Conservation (phyloP, 2,329 filamentous ascomycete species). For the Sporothrix sp. region DNA sequence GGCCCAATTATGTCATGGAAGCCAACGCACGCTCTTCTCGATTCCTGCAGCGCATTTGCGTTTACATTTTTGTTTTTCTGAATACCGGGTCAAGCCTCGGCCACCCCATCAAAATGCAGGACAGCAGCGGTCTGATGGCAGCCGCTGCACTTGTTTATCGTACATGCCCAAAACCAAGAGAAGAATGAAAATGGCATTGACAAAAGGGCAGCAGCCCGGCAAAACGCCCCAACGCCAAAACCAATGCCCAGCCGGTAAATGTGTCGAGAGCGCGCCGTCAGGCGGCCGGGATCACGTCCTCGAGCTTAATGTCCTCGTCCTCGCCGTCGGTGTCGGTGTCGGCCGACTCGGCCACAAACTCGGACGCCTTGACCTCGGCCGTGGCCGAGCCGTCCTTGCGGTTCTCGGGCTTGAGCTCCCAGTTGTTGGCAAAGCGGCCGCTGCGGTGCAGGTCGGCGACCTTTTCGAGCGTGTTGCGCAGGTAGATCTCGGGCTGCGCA, state of each 20-base stretch:
- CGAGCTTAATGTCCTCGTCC: conserved; percentile 63
- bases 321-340: conserved; percentile 50
- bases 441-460: conserved; percentile 75
- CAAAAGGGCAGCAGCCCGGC: not conserved
- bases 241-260: too few relatives aligned
- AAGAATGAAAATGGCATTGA: not conserved
- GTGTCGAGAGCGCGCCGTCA: too few relatives aligned
- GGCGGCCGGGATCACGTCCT: conserved; percentile 50
- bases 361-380: conserved; percentile 41
- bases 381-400: conserved; percentile 40
- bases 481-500: conserved; percentile 84
- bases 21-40: not conserved
- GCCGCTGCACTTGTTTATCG: not conserved
- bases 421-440: conserved; percentile 76
- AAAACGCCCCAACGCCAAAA: too few relatives aligned
- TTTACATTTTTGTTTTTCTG: too few relatives aligned
- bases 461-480: conserved; percentile 74
- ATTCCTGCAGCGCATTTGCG: too few relatives aligned
- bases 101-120: too few relatives aligned
- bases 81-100: too few relatives aligned
- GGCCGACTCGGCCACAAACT: conserved; percentile 31
- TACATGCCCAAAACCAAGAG: too few relatives aligned
- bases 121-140: not conserved
- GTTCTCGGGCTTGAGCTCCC: conserved; percentile 68
- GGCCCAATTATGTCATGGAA: too few relatives aligned